phyloP scores from a whole-genome alignment of 73 alveolate species.

The Paraurostyla sp. region DNA sequence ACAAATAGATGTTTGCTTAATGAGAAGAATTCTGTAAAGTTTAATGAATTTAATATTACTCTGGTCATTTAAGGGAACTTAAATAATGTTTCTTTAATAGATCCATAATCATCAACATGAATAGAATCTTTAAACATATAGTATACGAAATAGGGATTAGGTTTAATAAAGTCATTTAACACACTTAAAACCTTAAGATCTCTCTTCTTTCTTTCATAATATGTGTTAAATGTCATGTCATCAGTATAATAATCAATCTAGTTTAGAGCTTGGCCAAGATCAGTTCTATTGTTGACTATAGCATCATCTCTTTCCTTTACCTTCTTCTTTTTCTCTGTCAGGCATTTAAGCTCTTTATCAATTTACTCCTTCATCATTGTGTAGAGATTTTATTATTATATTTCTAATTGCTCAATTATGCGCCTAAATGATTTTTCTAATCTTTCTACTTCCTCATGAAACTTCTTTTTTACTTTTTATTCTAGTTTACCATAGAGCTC shows the following conservation, averaged over 20 bases:
- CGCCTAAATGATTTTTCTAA: conserved; percentile 54
- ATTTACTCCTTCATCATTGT: conserved; percentile 69
- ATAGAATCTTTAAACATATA: conserved; percentile 68
- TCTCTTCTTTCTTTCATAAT: conserved; percentile 39
- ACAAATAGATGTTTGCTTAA: conserved; percentile 38
- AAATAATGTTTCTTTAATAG: conserved; percentile 59
- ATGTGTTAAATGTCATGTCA: conserved; percentile 53
- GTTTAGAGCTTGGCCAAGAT: conserved; percentile 6
- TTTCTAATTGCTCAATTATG: conserved; percentile 55
- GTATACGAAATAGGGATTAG: conserved; percentile 68
- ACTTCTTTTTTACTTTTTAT: conserved; percentile 52
- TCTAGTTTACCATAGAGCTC: conserved; percentile 54
- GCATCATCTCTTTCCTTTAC: conserved; percentile 54
- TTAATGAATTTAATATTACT: neutral
- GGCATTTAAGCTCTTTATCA: conserved; percentile 47
- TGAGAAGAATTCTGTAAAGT: neutral
- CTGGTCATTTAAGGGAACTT: conserved; percentile 58
- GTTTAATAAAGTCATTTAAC: conserved; percentile 67
- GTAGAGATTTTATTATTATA: conserved; percentile 53
- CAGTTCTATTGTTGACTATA: neutral
- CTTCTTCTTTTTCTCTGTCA: conserved; percentile 59
- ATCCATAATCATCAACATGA: conserved; percentile 65
- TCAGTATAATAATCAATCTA: conserved; percentile 33
- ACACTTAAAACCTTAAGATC: conserved; percentile 54
- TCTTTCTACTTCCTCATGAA: conserved; percentile 65